Conservation (phyloP, 495 filamentous ascomycete species). For the Talaromyces trachyspermus region DNA sequence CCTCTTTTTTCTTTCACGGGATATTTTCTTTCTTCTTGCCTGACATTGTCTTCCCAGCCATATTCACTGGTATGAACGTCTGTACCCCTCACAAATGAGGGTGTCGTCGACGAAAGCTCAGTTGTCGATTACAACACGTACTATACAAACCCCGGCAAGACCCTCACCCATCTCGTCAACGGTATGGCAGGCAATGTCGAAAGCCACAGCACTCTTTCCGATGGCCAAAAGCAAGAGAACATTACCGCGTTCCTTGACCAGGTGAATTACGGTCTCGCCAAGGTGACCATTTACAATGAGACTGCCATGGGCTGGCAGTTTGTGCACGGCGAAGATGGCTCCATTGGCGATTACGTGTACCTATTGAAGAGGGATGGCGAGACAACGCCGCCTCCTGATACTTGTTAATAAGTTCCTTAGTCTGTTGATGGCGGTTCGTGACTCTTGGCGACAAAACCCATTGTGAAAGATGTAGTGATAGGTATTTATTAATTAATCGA, state of each 20-base stretch:
- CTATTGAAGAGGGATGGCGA: slow-evolving; percentile 22
- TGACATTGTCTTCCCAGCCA: slow-evolving; percentile 24
- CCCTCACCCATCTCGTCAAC: slow-evolving; percentile 45
- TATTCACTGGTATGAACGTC: slow-evolving; percentile 49
- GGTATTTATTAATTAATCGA: no score
- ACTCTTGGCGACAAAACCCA: no score
- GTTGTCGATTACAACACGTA: slow-evolving; percentile 37
- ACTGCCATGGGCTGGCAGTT: slow-evolving; percentile 38
- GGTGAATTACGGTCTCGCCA: slow-evolving; percentile 41
- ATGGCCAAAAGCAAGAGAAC: slow-evolving; percentile 22
- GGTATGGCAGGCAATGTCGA: slow-evolving; percentile 41
- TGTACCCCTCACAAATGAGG: slow-evolving; percentile 29
- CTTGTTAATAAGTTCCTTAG: no score
- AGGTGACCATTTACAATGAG: slow-evolving; percentile 37
- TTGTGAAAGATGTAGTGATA: no score
- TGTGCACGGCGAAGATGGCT: slow-evolving; percentile 35
- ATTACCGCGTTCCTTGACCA: slow-evolving; percentile 43
- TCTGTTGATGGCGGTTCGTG: no score
- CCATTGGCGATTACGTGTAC: slow-evolving; percentile 35
- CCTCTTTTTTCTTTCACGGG: not conserved
- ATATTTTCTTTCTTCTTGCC: not conserved
- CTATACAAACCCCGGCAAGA: slow-evolving; percentile 29
- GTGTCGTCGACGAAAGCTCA: slow-evolving; percentile 30
- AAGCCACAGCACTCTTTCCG: slow-evolving; percentile 30
- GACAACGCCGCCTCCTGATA: not conserved